phyloP scores from a whole-genome alignment of 495 filamentous ascomycete species.

The Evansstolkia leycettana region DNA sequence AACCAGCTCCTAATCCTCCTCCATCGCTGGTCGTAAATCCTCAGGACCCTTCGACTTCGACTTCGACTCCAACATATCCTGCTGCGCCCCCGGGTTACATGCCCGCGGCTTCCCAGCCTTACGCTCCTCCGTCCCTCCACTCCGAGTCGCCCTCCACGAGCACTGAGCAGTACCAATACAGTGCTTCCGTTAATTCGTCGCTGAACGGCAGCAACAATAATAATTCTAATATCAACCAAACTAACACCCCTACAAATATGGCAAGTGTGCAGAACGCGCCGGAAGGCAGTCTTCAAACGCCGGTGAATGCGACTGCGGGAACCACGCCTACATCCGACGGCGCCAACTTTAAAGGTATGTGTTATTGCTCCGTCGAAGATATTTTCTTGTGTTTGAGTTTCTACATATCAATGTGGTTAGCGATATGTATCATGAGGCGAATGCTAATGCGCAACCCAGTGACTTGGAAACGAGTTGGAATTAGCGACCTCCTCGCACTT shows the following conservation, averaged over 20 bases:
- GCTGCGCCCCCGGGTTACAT: constrained; percentile 45
- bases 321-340: constrained; percentile 17
- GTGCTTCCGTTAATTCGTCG: constrained; percentile 62
- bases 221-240: not conserved
- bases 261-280: constrained; percentile 24
- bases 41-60: constrained; percentile 27
- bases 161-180: constrained; percentile 46
- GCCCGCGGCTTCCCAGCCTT: constrained; percentile 48
- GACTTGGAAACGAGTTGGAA: constrained; percentile 57
- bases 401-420: no score
- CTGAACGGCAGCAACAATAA: constrained; percentile 32
- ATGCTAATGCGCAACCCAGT: constrained; percentile 24
- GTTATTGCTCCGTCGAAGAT: not conserved
- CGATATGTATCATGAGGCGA: not conserved
- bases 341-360: constrained; percentile 26
- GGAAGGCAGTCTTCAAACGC: constrained; percentile 16
- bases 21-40: constrained; percentile 35
- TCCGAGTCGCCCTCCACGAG: constrained; percentile 36
- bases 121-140: constrained; percentile 35
- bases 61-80: no score
- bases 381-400: not conserved
- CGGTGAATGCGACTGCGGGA: constrained; percentile 12
- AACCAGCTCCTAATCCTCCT: constrained; percentile 53
- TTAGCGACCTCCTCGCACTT: constrained; percentile 63
- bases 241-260: constrained; percentile 16